phyloP scores from a whole-genome alignment of 495 filamentous ascomycete species.

The Aspergillus olivimuriae region DNA sequence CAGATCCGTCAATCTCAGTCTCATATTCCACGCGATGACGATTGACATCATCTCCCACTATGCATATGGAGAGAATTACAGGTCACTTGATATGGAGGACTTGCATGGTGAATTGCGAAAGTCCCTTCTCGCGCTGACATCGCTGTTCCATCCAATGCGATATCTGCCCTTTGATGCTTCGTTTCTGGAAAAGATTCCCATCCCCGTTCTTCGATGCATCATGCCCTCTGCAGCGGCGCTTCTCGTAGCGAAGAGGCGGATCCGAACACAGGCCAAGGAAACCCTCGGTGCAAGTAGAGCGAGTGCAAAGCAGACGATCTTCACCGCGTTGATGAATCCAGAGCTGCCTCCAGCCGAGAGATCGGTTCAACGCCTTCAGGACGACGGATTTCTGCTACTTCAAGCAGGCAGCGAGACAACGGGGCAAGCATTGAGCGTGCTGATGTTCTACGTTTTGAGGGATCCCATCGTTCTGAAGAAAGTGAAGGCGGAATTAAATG shows the following conservation, averaged over 20 bases:
- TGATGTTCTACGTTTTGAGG: conserved; percentile 22
- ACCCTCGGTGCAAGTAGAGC: not conserved
- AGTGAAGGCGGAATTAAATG: conserved; percentile 24
- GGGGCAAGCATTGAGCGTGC: conserved; percentile 19
- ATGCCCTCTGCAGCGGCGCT: not conserved
- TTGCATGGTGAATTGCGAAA: conserved; percentile 16
- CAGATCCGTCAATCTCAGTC: conserved; percentile 19
- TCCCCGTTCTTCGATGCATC: not conserved
- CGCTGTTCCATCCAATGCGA: conserved; percentile 18
- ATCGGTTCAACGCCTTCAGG: conserved; percentile 15
- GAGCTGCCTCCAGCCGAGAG: conserved; percentile 21
- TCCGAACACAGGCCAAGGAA: not conserved
- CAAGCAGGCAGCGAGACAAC: conserved; percentile 34
- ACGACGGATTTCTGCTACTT: conserved; percentile 29
- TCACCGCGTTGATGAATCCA: conserved; percentile 19
- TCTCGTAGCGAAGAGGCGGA: not conserved
- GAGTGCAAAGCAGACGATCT: conserved; percentile 17
- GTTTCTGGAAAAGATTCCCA: not conserved
- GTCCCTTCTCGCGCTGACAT: conserved; percentile 12
- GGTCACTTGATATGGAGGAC: conserved; percentile 18
- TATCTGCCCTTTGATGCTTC: conserved; percentile 22
- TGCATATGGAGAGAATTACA: conserved; percentile 31
- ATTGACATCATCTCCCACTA: conserved; percentile 40
- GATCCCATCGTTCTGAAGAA: conserved; percentile 7
- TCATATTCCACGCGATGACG: conserved; percentile 18